Evolutionary conservation across 2,329 filamentous ascomycete species (phyloP), one percentile per base, ranked within the genome.

Genomic region (Talaromyces sp.): DNA sequence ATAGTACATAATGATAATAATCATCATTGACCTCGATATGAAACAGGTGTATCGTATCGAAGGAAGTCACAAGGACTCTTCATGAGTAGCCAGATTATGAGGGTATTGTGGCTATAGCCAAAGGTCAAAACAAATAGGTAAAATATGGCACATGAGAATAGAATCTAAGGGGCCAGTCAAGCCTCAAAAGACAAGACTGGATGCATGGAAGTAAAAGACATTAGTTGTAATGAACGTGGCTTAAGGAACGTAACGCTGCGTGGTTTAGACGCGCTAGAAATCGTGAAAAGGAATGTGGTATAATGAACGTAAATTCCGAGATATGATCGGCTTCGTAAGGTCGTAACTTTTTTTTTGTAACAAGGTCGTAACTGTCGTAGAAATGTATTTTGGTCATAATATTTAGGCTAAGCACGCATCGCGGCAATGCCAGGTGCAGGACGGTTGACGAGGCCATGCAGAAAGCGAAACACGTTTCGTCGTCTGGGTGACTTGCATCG

Each of bases 391-490:
- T 43, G 56, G 17, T 58, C 25, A 19, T 58, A 35, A 22, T 27
- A 15, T 59, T 10, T 43, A n/a, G 31, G 7, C 17, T 66, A 62
- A 15, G 64, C 64, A n/a, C 56, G 50, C 19, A 60, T 50, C 13
- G 64, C 52, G n/a, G 64, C 19, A 37, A 66, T 19, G 37, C 60
- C 41, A 31, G 64, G 64, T 50, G 52, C 49, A 50, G 64, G 19
- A 52, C 75, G 70, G 25, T 71, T 72, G 61, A 81, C 77, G 19
- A 81, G 71, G 45, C 79, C 79, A 59, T 78, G 77, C 63, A 82
- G 73, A 68, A 81, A 78, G 64, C 75, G 77, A 72, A 82, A 73
- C 67, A 83, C 77, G 52, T 74, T 78, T 63, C 79, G 78, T 68
- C 80, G 80, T 68, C 73, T 78, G 57, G 77, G 70, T 8, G 77